Evolutionary conservation across 139 green algal genomes (phyloP).

Genomic region (Coelastrella sp.): DNA sequence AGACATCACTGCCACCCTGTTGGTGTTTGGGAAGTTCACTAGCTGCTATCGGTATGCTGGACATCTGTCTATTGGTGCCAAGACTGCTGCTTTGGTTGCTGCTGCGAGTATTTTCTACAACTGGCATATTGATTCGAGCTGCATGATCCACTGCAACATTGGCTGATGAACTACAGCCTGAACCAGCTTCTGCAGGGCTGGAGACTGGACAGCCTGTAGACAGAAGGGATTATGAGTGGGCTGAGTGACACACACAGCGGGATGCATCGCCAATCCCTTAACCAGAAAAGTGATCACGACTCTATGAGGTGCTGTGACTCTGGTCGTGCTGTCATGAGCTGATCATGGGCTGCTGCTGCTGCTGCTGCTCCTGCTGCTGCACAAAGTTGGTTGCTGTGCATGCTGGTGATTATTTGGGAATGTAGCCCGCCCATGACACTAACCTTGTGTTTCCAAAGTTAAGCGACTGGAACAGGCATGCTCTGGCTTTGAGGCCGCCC

Average conservation of each 20-base stretch:
- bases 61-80: constrained; percentile 25
- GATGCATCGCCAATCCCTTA: too few relatives aligned
- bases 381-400: too few relatives aligned
- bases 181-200: not conserved
- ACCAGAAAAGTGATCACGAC: too few relatives aligned
- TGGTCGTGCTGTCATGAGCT: too few relatives aligned
- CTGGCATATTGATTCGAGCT: constrained; percentile 50
- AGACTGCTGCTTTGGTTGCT: not conserved
- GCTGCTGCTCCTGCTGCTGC: not conserved
- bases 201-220: constrained; percentile 39
- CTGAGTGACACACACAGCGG: too few relatives aligned
- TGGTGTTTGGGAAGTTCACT: constrained; percentile 50
- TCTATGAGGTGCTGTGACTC: too few relatives aligned
- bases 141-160: constrained; percentile 21
- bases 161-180: not conserved
- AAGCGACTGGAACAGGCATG: not conserved
- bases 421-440: too few relatives aligned
- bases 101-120: constrained; percentile 41
- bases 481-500: not conserved
- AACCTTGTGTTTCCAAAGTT: not conserved
- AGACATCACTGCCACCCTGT: constrained; percentile 59
- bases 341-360: too few relatives aligned
- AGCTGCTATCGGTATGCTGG: constrained; percentile 57
- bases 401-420: too few relatives aligned
- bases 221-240: not conserved